phyloP scores from a whole-genome alignment of 306 rosid genomes.

The Dryas drummondii region DNA sequence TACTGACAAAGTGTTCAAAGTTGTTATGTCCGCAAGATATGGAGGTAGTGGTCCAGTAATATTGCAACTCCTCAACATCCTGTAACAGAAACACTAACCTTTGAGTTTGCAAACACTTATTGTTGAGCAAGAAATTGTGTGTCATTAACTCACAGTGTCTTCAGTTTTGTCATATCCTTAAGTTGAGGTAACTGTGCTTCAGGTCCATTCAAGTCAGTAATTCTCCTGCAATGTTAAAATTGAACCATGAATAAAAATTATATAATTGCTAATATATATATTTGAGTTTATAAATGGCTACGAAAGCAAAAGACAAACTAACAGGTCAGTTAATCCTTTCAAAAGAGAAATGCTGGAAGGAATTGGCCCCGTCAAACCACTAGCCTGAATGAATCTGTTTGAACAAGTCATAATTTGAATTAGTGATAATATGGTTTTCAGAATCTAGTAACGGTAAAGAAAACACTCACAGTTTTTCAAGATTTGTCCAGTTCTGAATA shows the following conservation, averaged over 20 bases:
- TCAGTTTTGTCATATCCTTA: conserved; percentile 31
- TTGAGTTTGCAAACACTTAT: neutral
- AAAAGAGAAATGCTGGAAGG: conserved; percentile 52
- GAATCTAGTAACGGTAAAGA: neutral
- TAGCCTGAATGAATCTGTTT: conserved; percentile 64
- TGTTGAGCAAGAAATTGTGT: neutral
- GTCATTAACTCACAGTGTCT: conserved; percentile 49
- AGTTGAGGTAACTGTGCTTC: conserved; percentile 54
- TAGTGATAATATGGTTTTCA: neutral
- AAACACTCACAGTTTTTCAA: conserved; percentile 45
- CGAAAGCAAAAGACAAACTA: conserved; percentile 25
- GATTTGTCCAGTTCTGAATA: conserved; percentile 53
- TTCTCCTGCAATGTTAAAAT: conserved; percentile 55
- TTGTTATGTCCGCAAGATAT: conserved; percentile 38
- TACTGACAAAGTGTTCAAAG: conserved; percentile 51
- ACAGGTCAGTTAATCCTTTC: conserved; percentile 52
- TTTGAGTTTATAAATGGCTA: neutral
- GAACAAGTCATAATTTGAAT: conserved; percentile 6
- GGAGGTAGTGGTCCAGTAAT: conserved; percentile 51
- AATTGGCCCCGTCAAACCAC: conserved; percentile 80
- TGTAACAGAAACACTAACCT: conserved; percentile 25
- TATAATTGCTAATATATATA: neutral
- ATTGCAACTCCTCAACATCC: conserved; percentile 74
- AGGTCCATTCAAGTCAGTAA: conserved; percentile 66
- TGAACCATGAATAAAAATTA: neutral